These are phyloP conservation scores for Tirmania nivea DNA, from an alignment of 495 filamentous ascomycete species.

Conservation along the genomic window DNA sequence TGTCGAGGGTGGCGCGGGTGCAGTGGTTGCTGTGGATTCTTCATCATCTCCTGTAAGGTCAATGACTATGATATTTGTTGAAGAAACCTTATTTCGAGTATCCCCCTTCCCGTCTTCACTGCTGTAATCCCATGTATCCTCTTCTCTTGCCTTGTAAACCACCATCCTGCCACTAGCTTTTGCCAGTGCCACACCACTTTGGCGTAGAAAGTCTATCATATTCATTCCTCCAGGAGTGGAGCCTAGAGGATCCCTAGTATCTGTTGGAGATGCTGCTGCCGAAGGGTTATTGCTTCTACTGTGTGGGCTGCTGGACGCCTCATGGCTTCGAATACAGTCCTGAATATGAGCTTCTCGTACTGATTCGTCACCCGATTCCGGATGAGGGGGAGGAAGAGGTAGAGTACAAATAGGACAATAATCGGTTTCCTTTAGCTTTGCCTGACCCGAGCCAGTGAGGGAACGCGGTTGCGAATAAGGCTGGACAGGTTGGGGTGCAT, in stretches of 20 bases:
- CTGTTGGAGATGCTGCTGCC: conserved; percentile 1
- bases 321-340: conserved; percentile 38
- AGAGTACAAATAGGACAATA: conserved; percentile 75
- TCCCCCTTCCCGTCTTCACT: neutral
- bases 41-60: neutral
- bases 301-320: conserved; percentile 9
- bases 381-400: conserved; percentile 43
- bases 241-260: neutral
- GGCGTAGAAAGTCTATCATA: neutral
- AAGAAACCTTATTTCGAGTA: neutral
- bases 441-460: neutral
- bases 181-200: conserved; percentile 9
- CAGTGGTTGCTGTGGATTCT: neutral
- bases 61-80: neutral
- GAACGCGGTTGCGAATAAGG: too few species aligned
- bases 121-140: conserved; percentile 32
- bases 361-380: conserved; percentile 36
- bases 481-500: too few species aligned
- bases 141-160: conserved; percentile 66
- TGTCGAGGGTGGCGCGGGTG: neutral
- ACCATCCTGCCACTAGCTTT: conserved; percentile 29
- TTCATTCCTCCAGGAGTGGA: conserved; percentile 2
- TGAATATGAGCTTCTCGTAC: conserved; percentile 56
- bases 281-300: conserved; percentile 29
- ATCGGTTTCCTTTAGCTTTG: conserved; percentile 51